Conservation (phyloP, 495 filamentous ascomycete genomes). For the Penicillium parvum region DNA sequence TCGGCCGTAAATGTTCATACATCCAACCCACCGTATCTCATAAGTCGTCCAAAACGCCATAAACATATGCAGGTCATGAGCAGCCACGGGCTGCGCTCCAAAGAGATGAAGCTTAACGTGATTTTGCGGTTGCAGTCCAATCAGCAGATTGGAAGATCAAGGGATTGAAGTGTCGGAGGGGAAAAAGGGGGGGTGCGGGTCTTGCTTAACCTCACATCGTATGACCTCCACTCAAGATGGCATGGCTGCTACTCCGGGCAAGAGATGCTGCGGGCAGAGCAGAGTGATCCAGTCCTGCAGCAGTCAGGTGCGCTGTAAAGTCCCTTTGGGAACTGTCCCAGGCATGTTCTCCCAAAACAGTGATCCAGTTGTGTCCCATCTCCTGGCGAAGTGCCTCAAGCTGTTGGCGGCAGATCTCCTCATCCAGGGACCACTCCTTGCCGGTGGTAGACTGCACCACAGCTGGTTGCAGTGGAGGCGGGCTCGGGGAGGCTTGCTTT, state of each 20-base stretch:
- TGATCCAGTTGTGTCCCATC: slow-evolving; percentile 79
- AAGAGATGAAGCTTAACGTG: background rate
- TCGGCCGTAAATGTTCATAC: slow-evolving; percentile 44
- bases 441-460: slow-evolving; percentile 15
- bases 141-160: too few relatives aligned
- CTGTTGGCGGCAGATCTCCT: slow-evolving; percentile 77
- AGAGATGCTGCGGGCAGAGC: slow-evolving; percentile 36
- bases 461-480: slow-evolving; percentile 12
- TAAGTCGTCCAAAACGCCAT: slow-evolving; percentile 41
- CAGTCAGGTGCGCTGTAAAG: slow-evolving; percentile 24
- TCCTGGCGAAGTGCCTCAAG: slow-evolving; percentile 81
- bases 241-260: slow-evolving; percentile 40
- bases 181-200: background rate
- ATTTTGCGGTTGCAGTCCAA: background rate
- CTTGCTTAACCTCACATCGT: slow-evolving; percentile 36
- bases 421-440: slow-evolving; percentile 60
- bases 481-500: slow-evolving; percentile 17
- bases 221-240: slow-evolving; percentile 50
- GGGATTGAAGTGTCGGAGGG: background rate
- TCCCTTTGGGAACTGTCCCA: slow-evolving; percentile 44
- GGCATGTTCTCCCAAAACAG: slow-evolving; percentile 75
- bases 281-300: slow-evolving; percentile 33
- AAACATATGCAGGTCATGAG: slow-evolving; percentile 30
- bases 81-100: slow-evolving; percentile 3
- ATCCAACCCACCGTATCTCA: slow-evolving; percentile 43